Percentiles rank a stretch among this genome's conserved stretches.
These are phyloP conservation scores for Anthracocystis panici-leucophaei DNA, from an alignment of 1,284 basidiomycete genomes.

Conservation along the genomic window DNA sequence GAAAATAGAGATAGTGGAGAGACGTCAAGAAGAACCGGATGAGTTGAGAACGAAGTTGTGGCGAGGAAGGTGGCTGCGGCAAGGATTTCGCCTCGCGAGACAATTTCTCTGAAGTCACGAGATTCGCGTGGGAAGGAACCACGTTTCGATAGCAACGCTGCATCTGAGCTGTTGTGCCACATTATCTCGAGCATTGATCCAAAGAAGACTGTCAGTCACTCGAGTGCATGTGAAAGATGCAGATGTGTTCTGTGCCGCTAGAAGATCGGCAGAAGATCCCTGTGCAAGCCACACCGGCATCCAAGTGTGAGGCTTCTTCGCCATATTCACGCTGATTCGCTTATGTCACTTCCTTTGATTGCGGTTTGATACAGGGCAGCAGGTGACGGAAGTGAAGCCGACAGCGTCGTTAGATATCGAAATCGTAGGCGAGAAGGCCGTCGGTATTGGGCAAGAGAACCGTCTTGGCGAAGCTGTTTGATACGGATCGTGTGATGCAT, in stretches of 20 bases:
- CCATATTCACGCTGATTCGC: neutral
- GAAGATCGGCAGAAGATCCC: slow-evolving; percentile 1
- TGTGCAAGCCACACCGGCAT: neutral
- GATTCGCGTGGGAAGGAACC: slow-evolving; percentile 13
- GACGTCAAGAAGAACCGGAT: neutral
- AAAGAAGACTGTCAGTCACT: neutral
- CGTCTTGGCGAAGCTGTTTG: slow-evolving; percentile 58
- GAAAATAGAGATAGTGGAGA: neutral
- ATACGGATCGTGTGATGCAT: neutral
- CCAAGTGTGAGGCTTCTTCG: neutral
- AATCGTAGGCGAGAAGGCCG: slow-evolving; percentile 61
- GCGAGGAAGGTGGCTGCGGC: neutral
- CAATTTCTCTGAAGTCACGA: slow-evolving; percentile 16
- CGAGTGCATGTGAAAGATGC: neutral
- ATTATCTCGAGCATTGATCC: neutral
- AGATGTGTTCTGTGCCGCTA: neutral
- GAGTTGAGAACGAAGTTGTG: neutral
- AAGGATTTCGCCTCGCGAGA: neutral
- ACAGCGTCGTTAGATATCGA: slow-evolving; percentile 42
- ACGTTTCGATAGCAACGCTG: neutral
- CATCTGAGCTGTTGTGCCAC: neutral
- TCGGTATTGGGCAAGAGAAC: slow-evolving; percentile 60
- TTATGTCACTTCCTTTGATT: neutral
- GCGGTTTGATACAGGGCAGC: neutral
- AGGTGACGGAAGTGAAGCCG: slow-evolving; percentile 2